A percentile compares a stretch with the other conserved stretches of the same genome.
These are phyloP conservation scores for Sporothrix globosa DNA, from an alignment of 2,329 filamentous ascomycete genomes.

Conservation along the genomic window DNA sequence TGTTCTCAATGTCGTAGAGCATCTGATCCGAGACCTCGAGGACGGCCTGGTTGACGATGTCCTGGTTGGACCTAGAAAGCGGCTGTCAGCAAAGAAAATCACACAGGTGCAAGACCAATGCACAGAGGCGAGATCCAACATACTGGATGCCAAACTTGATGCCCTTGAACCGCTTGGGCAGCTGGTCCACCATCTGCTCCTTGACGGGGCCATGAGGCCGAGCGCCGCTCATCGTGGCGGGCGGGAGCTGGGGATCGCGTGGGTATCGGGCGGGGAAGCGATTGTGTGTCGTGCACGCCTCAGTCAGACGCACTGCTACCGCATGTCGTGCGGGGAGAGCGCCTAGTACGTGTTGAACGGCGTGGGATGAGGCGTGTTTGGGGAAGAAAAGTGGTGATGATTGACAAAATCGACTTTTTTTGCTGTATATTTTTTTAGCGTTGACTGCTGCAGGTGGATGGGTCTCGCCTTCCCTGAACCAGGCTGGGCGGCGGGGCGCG, in stretches of 20 bases:
- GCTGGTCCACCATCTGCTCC: conserved; percentile 84
- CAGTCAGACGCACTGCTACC: conserved; percentile 27
- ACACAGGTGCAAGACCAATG: background rate
- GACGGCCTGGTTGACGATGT: conserved; percentile 93
- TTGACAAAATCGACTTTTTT: conserved; percentile 20
- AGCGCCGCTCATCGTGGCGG: conserved; percentile 32
- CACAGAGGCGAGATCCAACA: conserved; percentile 38
- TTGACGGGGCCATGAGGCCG: conserved; percentile 46
- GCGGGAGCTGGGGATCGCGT: background rate
- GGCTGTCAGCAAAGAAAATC: background rate
- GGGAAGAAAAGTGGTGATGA: conserved; percentile 23
- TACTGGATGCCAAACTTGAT: conserved; percentile 93
- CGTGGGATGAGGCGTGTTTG: conserved; percentile 8
- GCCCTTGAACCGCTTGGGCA: conserved; percentile 89
- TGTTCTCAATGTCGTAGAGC: conserved; percentile 86
- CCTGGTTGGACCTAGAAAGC: conserved; percentile 73
- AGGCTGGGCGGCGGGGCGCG: conserved; percentile 22
- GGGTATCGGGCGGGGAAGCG: background rate
- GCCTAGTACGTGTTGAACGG: background rate
- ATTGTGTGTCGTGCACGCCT: conserved; percentile 6
- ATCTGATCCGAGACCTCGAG: conserved; percentile 92
- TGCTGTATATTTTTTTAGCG: conserved; percentile 29
- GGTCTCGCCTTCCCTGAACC: conserved; percentile 18
- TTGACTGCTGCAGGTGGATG: conserved; percentile 17
- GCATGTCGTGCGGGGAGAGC: conserved; percentile 24